Percentiles rank a stretch among this genome's conserved stretches.
Evolutionary conservation across 179 eudicot genomes (phyloP).

Genomic region (Beta corolliflora): DNA sequence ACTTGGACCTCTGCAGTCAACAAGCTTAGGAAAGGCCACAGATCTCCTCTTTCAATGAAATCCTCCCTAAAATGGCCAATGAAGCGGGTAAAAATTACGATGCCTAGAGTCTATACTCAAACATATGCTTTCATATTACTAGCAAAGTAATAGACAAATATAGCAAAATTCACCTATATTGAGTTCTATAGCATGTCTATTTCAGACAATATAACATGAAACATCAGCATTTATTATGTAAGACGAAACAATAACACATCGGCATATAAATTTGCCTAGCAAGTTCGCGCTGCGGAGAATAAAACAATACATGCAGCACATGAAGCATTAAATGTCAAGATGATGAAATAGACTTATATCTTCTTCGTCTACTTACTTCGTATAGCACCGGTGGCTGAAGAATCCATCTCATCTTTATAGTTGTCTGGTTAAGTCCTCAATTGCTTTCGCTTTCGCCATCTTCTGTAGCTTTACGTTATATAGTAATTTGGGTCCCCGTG

Average conservation of each 20-base stretch:
- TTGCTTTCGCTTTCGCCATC: constrained; percentile 18
- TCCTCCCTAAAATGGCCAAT: too few relatives aligned
- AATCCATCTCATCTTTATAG: constrained; percentile 21
- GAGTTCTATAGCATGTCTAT: neutral
- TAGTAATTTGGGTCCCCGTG: constrained; percentile 16
- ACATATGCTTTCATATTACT: neutral
- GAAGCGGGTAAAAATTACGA: neutral
- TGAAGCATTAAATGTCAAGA: constrained; percentile 17
- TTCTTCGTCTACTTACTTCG: constrained; percentile 27
- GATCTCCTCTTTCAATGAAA: neutral
- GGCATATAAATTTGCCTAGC: constrained; percentile 22
- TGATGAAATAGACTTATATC: constrained; percentile 7
- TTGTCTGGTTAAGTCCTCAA: constrained; percentile 12
- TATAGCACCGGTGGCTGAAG: constrained; percentile 22
- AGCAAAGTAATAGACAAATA: neutral
- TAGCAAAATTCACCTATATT: constrained; percentile 3
- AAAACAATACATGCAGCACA: constrained; percentile 20
- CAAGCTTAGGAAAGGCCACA: constrained; percentile 1
- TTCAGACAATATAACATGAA: constrained; percentile 18
- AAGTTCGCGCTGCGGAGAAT: constrained; percentile 8
- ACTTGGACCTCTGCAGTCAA: constrained; percentile 11
- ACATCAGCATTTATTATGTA: neutral
- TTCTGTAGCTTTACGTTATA: constrained; percentile 7
- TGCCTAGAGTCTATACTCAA: neutral
- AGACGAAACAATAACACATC: constrained; percentile 8